Evolutionary conservation across 2,329 filamentous ascomycete species (phyloP).

Genomic region (Aspergillus tamarii): DNA sequence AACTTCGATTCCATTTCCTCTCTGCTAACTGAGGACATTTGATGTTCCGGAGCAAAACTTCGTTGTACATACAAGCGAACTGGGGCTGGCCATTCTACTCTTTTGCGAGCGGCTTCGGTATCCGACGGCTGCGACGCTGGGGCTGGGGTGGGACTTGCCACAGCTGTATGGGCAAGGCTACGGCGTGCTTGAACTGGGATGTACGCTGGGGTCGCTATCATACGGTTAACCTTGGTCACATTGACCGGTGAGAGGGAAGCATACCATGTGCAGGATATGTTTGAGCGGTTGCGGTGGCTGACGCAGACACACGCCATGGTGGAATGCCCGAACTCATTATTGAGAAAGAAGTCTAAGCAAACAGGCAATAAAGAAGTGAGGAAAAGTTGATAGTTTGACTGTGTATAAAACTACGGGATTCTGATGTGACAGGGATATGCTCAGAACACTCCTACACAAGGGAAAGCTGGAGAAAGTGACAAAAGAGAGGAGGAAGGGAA

Average conservation of each 20-base stretch:
- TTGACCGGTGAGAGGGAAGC: conserved; percentile 13
- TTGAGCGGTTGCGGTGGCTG: conserved; percentile 31
- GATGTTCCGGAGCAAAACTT: conserved; percentile 77
- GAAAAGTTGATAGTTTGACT: conserved; percentile 17
- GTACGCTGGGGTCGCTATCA: conserved; percentile 56
- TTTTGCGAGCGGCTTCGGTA: conserved; percentile 50
- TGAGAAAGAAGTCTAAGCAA: conserved; percentile 20
- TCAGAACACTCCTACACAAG: conserved; percentile 20
- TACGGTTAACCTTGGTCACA: conserved; percentile 19
- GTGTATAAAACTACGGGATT: conserved; percentile 21
- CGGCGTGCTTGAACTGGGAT: conserved; percentile 66
- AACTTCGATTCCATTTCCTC: conserved; percentile 81
- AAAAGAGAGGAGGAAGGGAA: neutral
- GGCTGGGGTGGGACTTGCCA: conserved; percentile 23
- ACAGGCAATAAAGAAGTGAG: conserved; percentile 14
- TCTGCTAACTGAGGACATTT: conserved; percentile 63
- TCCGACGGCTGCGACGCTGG: conserved; percentile 32
- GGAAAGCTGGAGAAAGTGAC: neutral
- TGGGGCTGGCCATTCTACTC: conserved; percentile 77
- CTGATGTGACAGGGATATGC: conserved; percentile 15
- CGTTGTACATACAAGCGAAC: conserved; percentile 87
- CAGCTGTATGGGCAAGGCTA: conserved; percentile 54
- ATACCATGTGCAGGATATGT: conserved; percentile 39
- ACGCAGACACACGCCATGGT: conserved; percentile 42
- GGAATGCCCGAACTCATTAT: conserved; percentile 45